Conservation (phyloP, 768 basidiomycete genomes). For the Candolleomyces eurysporus region DNA sequence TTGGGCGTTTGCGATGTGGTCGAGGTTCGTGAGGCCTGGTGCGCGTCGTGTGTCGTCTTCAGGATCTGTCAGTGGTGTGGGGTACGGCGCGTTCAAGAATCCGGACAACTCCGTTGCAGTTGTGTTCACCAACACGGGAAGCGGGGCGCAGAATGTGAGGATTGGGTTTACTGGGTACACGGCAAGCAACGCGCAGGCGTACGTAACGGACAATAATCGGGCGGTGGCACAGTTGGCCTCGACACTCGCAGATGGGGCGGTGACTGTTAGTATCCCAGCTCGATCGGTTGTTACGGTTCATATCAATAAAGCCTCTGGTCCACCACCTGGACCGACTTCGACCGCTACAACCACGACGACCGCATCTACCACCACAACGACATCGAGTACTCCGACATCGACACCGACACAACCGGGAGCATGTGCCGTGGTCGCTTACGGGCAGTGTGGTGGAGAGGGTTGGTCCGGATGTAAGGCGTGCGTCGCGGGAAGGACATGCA, state of each 20-base stretch:
- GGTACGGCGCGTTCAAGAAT: slow-evolving; percentile 13
- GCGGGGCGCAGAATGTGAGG: slow-evolving; percentile 11
- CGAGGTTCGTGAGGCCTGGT: slow-evolving; percentile 13
- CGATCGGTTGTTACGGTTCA: slow-evolving; percentile 11
- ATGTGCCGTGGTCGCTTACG: slow-evolving; percentile 7
- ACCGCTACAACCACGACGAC: background rate
- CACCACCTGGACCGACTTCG: background rate
- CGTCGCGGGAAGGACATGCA: slow-evolving; percentile 5
- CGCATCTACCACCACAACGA: background rate
- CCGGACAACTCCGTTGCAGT: slow-evolving; percentile 5
- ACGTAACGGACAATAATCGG: slow-evolving; percentile 12
- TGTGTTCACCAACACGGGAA: slow-evolving; percentile 13
- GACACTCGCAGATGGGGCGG: slow-evolving; percentile 8
- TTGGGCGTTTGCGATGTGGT: slow-evolving; percentile 16
- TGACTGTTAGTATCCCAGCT: slow-evolving; percentile 11
- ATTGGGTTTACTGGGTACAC: slow-evolving; percentile 10
- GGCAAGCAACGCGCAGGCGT: slow-evolving; percentile 3
- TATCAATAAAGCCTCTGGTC: slow-evolving; percentile 2
- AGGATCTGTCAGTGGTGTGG: slow-evolving; percentile 9
- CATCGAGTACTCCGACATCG: background rate
- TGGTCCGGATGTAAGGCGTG: slow-evolving; percentile 7
- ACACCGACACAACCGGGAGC: background rate
- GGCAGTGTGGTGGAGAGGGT: slow-evolving; percentile 8
- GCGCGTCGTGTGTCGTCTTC: slow-evolving; percentile 7
- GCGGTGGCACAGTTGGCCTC: slow-evolving; percentile 7